Evolutionary conservation across 306 rosid species (phyloP).

Genomic region (Cicer yamashitae): DNA sequence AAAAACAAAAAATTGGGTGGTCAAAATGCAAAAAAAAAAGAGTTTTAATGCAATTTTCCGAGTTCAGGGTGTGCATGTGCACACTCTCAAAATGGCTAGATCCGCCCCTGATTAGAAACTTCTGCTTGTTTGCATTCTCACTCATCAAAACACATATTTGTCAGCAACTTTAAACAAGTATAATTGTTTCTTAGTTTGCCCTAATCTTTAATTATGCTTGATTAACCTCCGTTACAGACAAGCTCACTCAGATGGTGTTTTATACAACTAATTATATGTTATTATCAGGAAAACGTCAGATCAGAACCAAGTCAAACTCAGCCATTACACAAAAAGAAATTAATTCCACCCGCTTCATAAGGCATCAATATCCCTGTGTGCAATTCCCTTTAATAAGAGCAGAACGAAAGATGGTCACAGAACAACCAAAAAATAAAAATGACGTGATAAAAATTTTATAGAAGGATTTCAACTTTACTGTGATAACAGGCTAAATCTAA

Average conservation of each 20-base stretch:
- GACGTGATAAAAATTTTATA: not conserved
- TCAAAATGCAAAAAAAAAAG: too few species aligned
- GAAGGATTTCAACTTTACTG: not conserved
- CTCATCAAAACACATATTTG: slow-evolving; percentile 6
- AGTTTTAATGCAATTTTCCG: too few species aligned
- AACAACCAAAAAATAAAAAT: slow-evolving; percentile 1
- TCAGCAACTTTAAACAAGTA: not conserved
- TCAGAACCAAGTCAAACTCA: not conserved
- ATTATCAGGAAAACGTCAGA: not conserved
- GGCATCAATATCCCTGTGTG: slow-evolving; percentile 7
- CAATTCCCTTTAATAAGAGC: not conserved
- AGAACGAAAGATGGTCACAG: slow-evolving; percentile 11
- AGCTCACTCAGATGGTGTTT: not conserved
- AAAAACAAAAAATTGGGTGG: too few species aligned
- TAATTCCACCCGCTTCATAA: not conserved
- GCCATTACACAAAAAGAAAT: not conserved
- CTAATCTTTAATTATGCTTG: slow-evolving; percentile 2
- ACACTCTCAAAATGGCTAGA: too few species aligned
- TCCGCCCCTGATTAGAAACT: slow-evolving; percentile 1
- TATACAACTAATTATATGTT: not conserved
- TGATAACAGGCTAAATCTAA: not conserved
- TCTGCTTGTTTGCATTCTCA: slow-evolving; percentile 22
- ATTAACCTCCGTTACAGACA: not conserved
- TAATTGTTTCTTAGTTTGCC: slow-evolving; percentile 9
- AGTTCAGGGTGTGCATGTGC: too few species aligned